Conservation (phyloP, 257 asterid genomes). For the Solanum bukasovii region DNA sequence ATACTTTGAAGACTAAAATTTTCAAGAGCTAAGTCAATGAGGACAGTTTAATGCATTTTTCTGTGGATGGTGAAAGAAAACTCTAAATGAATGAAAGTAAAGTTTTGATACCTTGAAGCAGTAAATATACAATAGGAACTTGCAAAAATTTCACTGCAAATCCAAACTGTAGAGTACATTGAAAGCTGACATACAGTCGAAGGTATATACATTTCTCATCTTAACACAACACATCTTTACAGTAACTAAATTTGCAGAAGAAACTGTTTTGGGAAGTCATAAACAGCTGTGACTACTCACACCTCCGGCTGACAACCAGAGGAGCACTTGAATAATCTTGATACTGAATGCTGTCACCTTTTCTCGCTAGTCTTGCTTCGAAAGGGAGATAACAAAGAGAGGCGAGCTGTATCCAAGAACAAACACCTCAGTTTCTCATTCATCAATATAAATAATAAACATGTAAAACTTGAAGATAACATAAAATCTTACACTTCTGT, state of each 20-base stretch:
- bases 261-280: background rate
- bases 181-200: background rate
- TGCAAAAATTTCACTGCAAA: background rate
- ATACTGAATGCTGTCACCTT: conserved; percentile 30
- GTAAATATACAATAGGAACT: background rate
- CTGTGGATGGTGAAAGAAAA: background rate
- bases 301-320: background rate
- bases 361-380: conserved; percentile 66
- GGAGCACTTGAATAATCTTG: background rate
- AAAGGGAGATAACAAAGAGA: conserved; percentile 66
- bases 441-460: background rate
- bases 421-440: background rate
- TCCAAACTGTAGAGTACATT: background rate
- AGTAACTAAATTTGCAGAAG: background rate
- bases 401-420: conserved; percentile 47
- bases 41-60: background rate
- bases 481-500: conserved; percentile 56
- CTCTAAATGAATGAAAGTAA: background rate
- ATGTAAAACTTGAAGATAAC: background rate
- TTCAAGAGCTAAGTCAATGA: background rate
- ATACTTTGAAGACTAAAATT: background rate
- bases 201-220: background rate
- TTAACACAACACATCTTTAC: background rate
- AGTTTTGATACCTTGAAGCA: background rate
- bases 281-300: background rate